Base-by-base conservation (phyloP, 345 rosid species). In the Brassica juncea region DNA sequence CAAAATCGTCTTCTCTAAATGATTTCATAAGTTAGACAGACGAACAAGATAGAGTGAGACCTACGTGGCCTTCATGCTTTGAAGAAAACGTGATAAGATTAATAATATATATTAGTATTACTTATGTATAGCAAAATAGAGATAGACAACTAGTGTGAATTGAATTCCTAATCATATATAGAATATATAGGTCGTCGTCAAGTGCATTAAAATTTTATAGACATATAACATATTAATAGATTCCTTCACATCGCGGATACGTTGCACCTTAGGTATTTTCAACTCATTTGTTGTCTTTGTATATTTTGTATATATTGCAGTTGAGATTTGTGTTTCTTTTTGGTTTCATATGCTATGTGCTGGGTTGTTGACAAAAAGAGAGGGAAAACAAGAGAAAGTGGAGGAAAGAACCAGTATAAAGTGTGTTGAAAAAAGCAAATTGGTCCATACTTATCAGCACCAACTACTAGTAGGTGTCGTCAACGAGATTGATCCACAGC, bases 381-480 rank as follows among this genome's bases (percentile, higher is more conserved):
- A 55, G 39, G 31, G 10, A 63, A 78, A 66, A 65, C 21, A 55
- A 8, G 61, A 35, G 54, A 47, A 60, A 72, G 82, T 67, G 44
- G 44, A 68, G 28, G 65, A 49, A 60, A 31, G 10, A 73, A 37
- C 62, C 3, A 11, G 49, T 16, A 59, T 14, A 47, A 67, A 61
- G 6, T 2, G 25, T 59, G 55, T 15, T 27, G 28, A 52, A 74
- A 74, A 49, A 74, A 14, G 7, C 23, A 71, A 74, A 68, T 62
- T 68, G 75, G 82, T 74, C 75, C 82, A 74, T 80, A 65, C 71
- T 69, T 73, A 79, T 80, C 82, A 27, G 74, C 75, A 80, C 35
- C 79, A 80, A 80, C 82, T 62, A 73, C 71, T 68, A 68, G 65
- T 80, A 73, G 74, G 78, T 78, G 67, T 71, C 76, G 28, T 49